Evolutionary conservation across 352 stramenopile genomes (phyloP).

Genomic region (Blastocystis sp.): DNA sequence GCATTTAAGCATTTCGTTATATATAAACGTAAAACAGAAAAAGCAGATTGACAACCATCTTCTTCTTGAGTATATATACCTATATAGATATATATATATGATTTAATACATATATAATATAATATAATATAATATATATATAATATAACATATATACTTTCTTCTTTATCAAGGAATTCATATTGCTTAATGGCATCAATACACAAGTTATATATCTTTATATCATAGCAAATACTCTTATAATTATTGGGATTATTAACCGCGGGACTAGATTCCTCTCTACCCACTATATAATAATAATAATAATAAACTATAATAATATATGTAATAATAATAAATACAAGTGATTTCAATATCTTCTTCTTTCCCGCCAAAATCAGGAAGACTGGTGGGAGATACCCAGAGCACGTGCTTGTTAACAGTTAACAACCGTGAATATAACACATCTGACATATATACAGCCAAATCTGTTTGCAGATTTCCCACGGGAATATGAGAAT

Average conservation of each 20-base stretch:
- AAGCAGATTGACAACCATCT: constrained; percentile 57
- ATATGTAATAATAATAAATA: constrained; percentile 18
- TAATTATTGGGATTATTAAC: constrained; percentile 74
- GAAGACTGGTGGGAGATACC: constrained; percentile 63
- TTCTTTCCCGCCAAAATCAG: constrained; percentile 64
- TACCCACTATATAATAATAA: constrained; percentile 36
- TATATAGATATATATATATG: too few relatives aligned
- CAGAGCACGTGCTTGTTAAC: constrained; percentile 82
- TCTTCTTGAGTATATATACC: too few relatives aligned
- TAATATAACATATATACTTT: constrained; percentile 22
- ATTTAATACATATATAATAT: too few relatives aligned
- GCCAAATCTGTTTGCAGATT: constrained; percentile 74
- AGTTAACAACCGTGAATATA: constrained; percentile 67
- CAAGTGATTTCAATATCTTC: constrained; percentile 14
- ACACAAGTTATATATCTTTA: constrained; percentile 57
- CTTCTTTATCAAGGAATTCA: constrained; percentile 36
- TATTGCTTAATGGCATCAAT: constrained; percentile 55
- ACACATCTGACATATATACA: constrained; percentile 69
- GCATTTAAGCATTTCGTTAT: constrained; percentile 77
- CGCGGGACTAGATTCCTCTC: constrained; percentile 47
- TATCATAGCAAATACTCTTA: constrained; percentile 58
- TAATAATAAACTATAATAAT: too few relatives aligned
- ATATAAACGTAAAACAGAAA: constrained; percentile 66
- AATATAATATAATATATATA: too few relatives aligned
- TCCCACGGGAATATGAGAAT: constrained; percentile 72